Percentiles rank a stretch among this genome's conserved stretches.
Conservation (phyloP, 78 protist genomes). For the Corallochytrium limacisporum region DNA sequence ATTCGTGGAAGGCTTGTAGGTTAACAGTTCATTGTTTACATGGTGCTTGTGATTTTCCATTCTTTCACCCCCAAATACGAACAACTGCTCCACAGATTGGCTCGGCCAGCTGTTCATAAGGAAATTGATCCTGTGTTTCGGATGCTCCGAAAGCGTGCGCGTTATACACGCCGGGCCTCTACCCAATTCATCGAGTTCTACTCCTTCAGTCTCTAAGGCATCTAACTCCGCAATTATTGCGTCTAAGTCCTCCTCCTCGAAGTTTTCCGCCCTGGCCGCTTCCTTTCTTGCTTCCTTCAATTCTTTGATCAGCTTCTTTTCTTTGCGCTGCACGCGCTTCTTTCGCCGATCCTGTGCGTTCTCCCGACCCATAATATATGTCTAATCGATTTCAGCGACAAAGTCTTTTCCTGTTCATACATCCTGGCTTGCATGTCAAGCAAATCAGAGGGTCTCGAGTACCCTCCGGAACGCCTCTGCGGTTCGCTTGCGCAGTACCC, state of each 20-base stretch:
- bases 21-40: slow-evolving; percentile 9
- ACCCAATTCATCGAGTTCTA: not conserved
- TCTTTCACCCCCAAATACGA: slow-evolving; percentile 38
- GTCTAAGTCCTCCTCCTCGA: slow-evolving; percentile 10
- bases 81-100: slow-evolving; percentile 10
- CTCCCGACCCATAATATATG: slow-evolving; percentile 5
- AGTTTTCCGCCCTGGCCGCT: not conserved
- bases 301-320: not conserved
- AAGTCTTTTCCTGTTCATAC: too few relatives aligned
- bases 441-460: too few relatives aligned
- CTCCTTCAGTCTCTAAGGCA: not conserved
- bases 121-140: too few relatives aligned
- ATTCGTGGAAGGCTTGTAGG: slow-evolving; percentile 12
- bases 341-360: not conserved
- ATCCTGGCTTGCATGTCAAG: too few relatives aligned
- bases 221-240: not conserved
- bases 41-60: slow-evolving; percentile 9
- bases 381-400: too few relatives aligned
- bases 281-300: not conserved
- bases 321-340: not conserved
- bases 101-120: too few relatives aligned
- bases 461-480: too few relatives aligned
- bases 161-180: not conserved
- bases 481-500: too few relatives aligned
- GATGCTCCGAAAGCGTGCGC: too few relatives aligned